Base-by-base conservation (phyloP, 23 red algal genomes). In the Gracilaria vermiculophylla region DNA sequence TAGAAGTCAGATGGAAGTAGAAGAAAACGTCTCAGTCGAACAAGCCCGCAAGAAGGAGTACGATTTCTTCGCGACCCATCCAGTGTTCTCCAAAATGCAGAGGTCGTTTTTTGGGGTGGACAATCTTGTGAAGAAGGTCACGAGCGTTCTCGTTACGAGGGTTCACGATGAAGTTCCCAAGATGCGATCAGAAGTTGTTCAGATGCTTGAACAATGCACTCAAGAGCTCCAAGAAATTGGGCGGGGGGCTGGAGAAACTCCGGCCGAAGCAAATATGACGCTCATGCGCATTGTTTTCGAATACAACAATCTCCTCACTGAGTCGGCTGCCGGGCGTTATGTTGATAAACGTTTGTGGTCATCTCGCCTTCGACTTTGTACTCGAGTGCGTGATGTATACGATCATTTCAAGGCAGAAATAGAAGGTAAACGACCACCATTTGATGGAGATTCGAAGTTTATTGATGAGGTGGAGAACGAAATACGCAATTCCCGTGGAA, bases 231-330 rank as follows among this genome's bases (percentile, higher is more conserved):
- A 76, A 41, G 83, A 88, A 33, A 67, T 88, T 37, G 83, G 83
- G 9, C 53, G 47, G 36, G 83, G 83, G 24, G 69, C 83, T 54
- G 83, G 83, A 40, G 69, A 76, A 62, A 88, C 83, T 3, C 35
- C 69, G 27, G 66, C 83, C 19, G 83, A 88, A 70, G 83, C 83
- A 11, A 88, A 66, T 24, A 88, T 88, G 83, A 88, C 83, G 12
- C 83, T 88, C 21, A 88, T 88, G 83, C 66, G 83, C 11, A 76
- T 88, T 44, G 67, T 88, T 53, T 88, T 88, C 34, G 83, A 88
- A 42, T 88, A 88, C 56, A 76, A 88, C 32, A 78, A 67, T 52
- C 71, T 88, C 29, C 69, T 88, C 35, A 76, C 69, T 48, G 83
- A 88, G 43, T 77, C 83, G 19, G 41, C 41, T 77, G 69, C 53